phyloP scores from a whole-genome alignment of 73 alveolate genomes.

The Strombidium stylifer region DNA sequence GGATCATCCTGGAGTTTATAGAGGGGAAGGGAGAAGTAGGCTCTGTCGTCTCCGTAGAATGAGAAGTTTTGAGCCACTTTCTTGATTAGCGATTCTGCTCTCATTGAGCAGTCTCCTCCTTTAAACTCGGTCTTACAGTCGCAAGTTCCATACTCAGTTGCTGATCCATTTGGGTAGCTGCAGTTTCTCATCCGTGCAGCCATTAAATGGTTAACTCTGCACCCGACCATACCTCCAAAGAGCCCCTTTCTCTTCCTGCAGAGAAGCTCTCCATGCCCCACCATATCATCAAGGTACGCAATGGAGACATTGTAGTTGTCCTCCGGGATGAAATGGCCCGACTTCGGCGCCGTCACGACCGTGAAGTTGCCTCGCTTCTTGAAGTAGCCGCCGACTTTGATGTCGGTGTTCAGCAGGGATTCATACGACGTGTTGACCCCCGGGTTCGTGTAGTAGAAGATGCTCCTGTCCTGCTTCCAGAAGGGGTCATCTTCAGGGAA shows the following conservation, averaged over 20 bases:
- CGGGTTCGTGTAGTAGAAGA: not conserved
- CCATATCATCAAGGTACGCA: not conserved
- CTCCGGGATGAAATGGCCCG: conserved; percentile 30
- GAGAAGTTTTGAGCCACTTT: too few species aligned
- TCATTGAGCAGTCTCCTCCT: not conserved
- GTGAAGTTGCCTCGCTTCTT: not conserved
- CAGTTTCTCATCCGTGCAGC: conserved; percentile 7
- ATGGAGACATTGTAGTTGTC: not conserved
- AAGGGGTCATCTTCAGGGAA: not conserved
- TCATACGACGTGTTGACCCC: too few species aligned
- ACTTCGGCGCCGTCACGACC: conserved; percentile 6
- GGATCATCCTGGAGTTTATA: too few species aligned
- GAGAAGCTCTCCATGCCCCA: not conserved
- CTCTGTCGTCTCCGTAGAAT: too few species aligned
- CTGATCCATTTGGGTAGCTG: conserved; percentile 6
- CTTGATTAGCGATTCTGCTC: not conserved
- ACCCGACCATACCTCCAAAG: too few species aligned
- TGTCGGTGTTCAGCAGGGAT: too few species aligned
- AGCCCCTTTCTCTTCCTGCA: not conserved
- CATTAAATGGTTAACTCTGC: not conserved
- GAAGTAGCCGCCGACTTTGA: conserved; percentile 28
- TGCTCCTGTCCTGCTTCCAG: not conserved
- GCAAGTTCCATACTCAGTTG: not conserved
- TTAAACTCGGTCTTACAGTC: not conserved
- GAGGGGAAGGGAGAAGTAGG: too few species aligned